Conservation (phyloP, 345 rosid genomes). For the Erysimum cheiranthoides region DNA sequence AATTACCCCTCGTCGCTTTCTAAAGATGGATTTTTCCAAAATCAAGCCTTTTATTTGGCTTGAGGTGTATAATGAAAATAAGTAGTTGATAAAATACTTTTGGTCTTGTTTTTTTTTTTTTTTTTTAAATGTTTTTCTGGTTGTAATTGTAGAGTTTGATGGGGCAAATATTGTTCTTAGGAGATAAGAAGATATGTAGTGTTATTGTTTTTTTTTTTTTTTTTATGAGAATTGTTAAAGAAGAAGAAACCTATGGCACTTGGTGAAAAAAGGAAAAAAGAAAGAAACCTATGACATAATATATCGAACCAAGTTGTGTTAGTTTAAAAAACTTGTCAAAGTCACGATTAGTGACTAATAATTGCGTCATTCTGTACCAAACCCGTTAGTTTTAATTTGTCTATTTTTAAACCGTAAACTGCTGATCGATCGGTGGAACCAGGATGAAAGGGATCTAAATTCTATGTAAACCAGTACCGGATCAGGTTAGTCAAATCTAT, state of each 20-base stretch:
- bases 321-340: background rate
- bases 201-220: background rate
- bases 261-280: too few species aligned
- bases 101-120: background rate
- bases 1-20: background rate
- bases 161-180: constrained; percentile 18
- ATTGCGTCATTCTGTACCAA: too few species aligned
- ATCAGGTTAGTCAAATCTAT: background rate
- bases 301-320: background rate
- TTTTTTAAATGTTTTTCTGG: background rate
- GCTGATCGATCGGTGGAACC: background rate
- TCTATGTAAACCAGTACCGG: background rate
- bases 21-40: constrained; percentile 14
- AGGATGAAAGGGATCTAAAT: background rate
- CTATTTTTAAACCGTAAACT: too few species aligned
- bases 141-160: constrained; percentile 28
- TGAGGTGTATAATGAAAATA: constrained; percentile 22
- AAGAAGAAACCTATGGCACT: too few species aligned
- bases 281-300: background rate
- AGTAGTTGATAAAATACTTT: background rate
- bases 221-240: background rate
- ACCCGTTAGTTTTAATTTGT: too few species aligned
- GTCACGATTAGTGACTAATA: background rate
- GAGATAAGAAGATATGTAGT: constrained; percentile 12
- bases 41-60: constrained; percentile 33